Evolutionary conservation across 1,284 basidiomycete genomes (phyloP).

Genomic region (Ceratorhiza oryzae-sativae): DNA sequence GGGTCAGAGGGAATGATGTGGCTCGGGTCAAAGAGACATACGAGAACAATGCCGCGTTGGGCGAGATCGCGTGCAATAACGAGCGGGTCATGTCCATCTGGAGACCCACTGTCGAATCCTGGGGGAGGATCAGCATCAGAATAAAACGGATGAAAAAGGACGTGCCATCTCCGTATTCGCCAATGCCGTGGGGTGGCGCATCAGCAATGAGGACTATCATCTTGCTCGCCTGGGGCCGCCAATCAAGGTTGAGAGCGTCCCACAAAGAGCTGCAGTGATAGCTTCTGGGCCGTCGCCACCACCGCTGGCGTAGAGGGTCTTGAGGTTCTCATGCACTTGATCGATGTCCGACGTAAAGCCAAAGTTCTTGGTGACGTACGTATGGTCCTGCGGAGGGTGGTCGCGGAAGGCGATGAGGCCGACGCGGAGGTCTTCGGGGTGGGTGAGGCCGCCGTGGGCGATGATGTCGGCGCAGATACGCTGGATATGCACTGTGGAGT

Average conservation of each 20-base stretch:
- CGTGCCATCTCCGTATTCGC: slow-evolving; percentile 90
- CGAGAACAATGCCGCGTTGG: slow-evolving; percentile 85
- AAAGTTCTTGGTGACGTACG: slow-evolving; percentile 91
- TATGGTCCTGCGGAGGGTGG: slow-evolving; percentile 95
- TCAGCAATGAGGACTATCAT: slow-evolving; percentile 97
- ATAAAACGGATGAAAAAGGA: slow-evolving; percentile 32
- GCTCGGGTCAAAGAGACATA: slow-evolving; percentile 52
- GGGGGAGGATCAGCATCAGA: background rate
- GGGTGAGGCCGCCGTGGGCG: slow-evolving; percentile 89
- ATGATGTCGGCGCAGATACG: slow-evolving; percentile 96
- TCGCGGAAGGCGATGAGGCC: slow-evolving; percentile 91
- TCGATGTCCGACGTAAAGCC: slow-evolving; percentile 92
- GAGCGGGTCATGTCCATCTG: slow-evolving; percentile 92
- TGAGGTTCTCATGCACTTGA: slow-evolving; percentile 85
- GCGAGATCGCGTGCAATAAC: slow-evolving; percentile 91
- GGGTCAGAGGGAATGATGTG: background rate
- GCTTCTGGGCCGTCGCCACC: slow-evolving; percentile 99
- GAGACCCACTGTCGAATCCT: slow-evolving; percentile 89
- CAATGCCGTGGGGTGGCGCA: slow-evolving; percentile 95
- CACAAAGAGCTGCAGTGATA: slow-evolving; percentile 88
- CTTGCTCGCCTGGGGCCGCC: slow-evolving; percentile 89
- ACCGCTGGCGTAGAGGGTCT: slow-evolving; percentile 87
- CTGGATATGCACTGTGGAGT: slow-evolving; percentile 98
- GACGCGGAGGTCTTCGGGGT: slow-evolving; percentile 87
- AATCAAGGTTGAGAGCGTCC: slow-evolving; percentile 87